Evolutionary conservation across 805 yeast species (phyloP).

Genomic region (Wickerhamiella spandovensis): DNA sequence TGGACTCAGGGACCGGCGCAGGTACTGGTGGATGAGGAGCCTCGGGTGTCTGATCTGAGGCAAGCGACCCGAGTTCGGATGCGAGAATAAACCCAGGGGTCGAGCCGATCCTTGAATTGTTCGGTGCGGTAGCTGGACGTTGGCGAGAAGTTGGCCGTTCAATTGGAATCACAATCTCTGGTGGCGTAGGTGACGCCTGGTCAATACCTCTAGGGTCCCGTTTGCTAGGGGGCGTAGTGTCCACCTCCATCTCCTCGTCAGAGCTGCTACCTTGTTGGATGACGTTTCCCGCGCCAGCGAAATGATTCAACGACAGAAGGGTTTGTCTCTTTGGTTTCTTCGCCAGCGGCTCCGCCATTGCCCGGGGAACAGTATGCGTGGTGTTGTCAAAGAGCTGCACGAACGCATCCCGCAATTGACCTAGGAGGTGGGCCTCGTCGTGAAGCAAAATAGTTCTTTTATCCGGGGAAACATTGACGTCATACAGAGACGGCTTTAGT

Average conservation of each 20-base stretch:
- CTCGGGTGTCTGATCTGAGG: no score
- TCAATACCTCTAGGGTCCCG: background rate
- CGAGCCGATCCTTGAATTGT: no score
- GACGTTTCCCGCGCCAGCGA: slow-evolving; percentile 11
- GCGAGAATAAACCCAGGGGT: background rate
- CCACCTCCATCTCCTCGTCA: slow-evolving; percentile 6
- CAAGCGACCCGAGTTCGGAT: background rate
- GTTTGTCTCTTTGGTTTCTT: slow-evolving; percentile 8
- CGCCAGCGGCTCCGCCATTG: slow-evolving; percentile 3
- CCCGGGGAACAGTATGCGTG: slow-evolving; percentile 27
- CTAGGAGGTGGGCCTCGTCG: slow-evolving; percentile 48
- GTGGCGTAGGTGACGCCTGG: background rate
- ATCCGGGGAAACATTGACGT: slow-evolving; percentile 86
- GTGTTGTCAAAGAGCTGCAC: slow-evolving; percentile 32
- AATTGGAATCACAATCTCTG: background rate
- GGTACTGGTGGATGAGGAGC: no score
- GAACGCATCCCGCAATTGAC: slow-evolving; percentile 40
- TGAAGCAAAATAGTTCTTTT: slow-evolving; percentile 61
- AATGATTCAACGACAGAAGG: slow-evolving; percentile 6
- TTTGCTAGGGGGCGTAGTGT: background rate
- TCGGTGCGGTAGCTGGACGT: background rate
- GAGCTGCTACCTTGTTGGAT: background rate
- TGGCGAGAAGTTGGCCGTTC: background rate
- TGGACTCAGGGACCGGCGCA: no score
- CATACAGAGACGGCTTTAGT: slow-evolving; percentile 37